Conservation (phyloP, 225 moss, liverwort and hornwort genomes). For the Polytrichum formosum region DNA sequence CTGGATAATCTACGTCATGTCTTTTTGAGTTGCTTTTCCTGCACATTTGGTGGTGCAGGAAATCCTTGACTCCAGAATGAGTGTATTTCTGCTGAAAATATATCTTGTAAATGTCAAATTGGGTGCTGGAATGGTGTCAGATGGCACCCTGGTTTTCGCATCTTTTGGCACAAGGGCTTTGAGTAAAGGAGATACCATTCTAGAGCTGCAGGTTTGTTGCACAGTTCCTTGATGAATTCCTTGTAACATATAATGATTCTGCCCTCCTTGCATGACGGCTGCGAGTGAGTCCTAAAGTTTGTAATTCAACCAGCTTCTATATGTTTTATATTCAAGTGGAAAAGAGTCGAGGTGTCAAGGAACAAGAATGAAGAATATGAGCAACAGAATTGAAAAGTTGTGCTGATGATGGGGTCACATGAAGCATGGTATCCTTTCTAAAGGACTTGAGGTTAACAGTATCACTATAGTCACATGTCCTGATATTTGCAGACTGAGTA, state of each 20-base stretch:
- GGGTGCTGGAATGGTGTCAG: constrained; percentile 18
- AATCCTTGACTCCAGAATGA: neutral
- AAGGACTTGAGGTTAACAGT: constrained; percentile 3
- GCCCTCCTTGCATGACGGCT: neutral
- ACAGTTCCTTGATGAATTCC: neutral
- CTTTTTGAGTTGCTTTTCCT: neutral
- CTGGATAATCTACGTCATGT: neutral
- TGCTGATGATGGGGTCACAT: neutral
- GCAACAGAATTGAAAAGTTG: too few species aligned
- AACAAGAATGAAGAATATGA: neutral
- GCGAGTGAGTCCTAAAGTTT: constrained; percentile 1
- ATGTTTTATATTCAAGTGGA: constrained; percentile 4
- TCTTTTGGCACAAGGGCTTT: constrained; percentile 49
- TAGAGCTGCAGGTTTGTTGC: constrained; percentile 61
- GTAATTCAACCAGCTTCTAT: constrained; percentile 1
- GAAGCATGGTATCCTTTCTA: neutral
- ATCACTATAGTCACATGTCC: neutral
- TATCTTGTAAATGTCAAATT: neutral
- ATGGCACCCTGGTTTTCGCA: constrained; percentile 41
- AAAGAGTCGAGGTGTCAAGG: neutral
- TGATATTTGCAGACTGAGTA: neutral
- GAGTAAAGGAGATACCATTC: constrained; percentile 51
- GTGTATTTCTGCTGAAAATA: neutral
- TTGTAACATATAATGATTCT: neutral
- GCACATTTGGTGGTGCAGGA: neutral